A percentile compares a stretch with the other conserved stretches of the same genome.
Conservation (phyloP, 805 yeast species). For the Torulaspora microellipsoides region DNA sequence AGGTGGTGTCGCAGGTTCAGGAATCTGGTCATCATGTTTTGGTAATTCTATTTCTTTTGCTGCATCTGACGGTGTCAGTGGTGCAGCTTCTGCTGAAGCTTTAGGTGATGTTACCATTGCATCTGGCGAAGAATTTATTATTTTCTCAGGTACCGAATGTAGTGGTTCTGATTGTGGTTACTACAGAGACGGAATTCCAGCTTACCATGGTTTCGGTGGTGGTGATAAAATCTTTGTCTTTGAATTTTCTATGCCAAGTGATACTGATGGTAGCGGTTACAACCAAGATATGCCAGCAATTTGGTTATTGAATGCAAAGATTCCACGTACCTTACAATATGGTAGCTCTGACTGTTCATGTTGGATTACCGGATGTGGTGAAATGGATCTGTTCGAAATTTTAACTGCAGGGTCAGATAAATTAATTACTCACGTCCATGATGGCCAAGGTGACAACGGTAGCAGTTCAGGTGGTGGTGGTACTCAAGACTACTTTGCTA, state of each 20-base stretch:
- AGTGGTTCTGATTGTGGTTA: conserved; percentile 66
- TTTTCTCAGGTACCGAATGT: conserved; percentile 72
- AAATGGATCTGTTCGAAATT: conserved; percentile 90
- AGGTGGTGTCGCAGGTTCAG: conserved; percentile 84
- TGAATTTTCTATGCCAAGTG: conserved; percentile 91
- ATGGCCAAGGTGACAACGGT: conserved; percentile 57
- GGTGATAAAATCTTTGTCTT: conserved; percentile 78
- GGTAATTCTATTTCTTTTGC: conserved; percentile 91
- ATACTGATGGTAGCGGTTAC: conserved; percentile 39
- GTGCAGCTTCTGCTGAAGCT: conserved; percentile 63
- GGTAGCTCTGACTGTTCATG: conserved; percentile 85
- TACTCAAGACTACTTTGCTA: conserved; percentile 75
- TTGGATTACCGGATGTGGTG: conserved; percentile 98
- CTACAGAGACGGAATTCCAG: conserved; percentile 82
- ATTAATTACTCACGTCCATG: conserved; percentile 78
- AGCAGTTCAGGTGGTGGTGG: conserved; percentile 75
- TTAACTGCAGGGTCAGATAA: conserved; percentile 69
- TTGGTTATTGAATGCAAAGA: conserved; percentile 92
- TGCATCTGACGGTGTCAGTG: conserved; percentile 70
- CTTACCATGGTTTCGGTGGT: conserved; percentile 93
- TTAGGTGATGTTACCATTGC: conserved; percentile 62
- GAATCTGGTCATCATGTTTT: conserved; percentile 78
- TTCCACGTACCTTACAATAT: conserved; percentile 95
- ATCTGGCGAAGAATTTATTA: conserved; percentile 75
- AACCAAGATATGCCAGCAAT: conserved; percentile 97